A percentile compares a stretch with the other conserved stretches of the same genome.
Conservation (phyloP, 257 asterid species). For the Solanum rostratum region DNA sequence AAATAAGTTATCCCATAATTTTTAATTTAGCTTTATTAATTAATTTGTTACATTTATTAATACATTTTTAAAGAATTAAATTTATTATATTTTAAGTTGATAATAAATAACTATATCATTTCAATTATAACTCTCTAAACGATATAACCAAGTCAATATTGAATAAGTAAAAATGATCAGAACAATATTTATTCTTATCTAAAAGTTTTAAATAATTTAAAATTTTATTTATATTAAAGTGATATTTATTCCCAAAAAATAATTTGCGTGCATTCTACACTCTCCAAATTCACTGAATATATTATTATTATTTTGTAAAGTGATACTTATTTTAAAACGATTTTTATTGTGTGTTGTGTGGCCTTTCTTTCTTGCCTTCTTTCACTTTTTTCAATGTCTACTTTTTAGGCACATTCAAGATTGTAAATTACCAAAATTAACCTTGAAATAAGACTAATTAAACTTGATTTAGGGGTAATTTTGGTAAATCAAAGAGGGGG, state of each 20-base stretch:
- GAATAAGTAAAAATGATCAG: neutral
- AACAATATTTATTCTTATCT: neutral
- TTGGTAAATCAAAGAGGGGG: neutral
- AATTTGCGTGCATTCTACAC: too few species aligned
- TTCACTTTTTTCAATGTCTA: slow-evolving; percentile 22
- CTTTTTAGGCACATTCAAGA: slow-evolving; percentile 23
- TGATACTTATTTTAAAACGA: too few species aligned
- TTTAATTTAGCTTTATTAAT: too few species aligned
- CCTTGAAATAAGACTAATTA: slow-evolving; percentile 6
- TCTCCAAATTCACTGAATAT: too few species aligned
- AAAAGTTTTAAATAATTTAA: neutral
- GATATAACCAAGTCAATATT: neutral
- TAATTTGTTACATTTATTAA: too few species aligned
- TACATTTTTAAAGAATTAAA: too few species aligned
- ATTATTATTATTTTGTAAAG: too few species aligned
- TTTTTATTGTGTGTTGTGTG: neutral
- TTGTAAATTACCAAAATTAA: slow-evolving; percentile 7
- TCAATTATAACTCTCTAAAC: neutral
- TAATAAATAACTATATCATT: neutral
- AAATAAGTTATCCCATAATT: too few species aligned
- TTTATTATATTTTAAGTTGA: neutral
- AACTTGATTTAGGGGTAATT: slow-evolving; percentile 11
- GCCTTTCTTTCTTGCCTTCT: neutral
- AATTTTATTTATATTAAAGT: too few species aligned
- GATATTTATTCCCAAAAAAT: too few species aligned